Evolutionary conservation across 768 basidiomycete genomes (phyloP), one percentile per base, ranked within the genome.

Genomic region (Tricholoma bakamatsutake): DNA sequence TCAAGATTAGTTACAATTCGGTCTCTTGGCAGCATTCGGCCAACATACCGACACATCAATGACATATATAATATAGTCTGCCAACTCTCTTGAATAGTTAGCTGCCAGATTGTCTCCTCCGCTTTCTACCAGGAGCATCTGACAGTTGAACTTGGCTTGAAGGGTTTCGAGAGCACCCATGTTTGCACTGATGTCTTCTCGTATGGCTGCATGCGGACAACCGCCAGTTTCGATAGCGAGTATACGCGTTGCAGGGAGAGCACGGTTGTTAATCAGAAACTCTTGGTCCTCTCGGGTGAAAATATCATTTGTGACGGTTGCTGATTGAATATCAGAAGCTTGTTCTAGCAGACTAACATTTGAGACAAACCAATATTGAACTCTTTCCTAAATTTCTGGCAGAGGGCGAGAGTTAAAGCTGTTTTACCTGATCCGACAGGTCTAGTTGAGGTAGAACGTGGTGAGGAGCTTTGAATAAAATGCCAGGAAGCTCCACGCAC

Each of bases 341-440:
- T 47, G 42, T 31, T 34, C 35, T 47, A 53, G 33, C 35, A 51
- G 43, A 37, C 45, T 24, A 40, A 35, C 42, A 49, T 49, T 43
- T 47, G 55, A 45, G 37, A 62, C 81, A 57, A 57, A 93, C 95
- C 96, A 48, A 99, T 92, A 68, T 99, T 99, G 68, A 90, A 91
- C 58, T 87, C 82, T 31, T 80, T 80, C 56, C 96, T 80, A 48
- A 98, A 74, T 45, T 76, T 79, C 67, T 85, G 80, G 73, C 96
- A 98, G 15, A 99, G 79, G 1, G 90, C 91, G 50, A 99, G 83
- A 2, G 93, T 90, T 61, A 98, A 72, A 0, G 96, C 96, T 0
- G 96, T 98, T 76, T 99, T 98, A 3, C 96, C 96, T 2, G 95
- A 97, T 9, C 95, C 95, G n/a, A 98, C 95, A 1, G 95, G 95